Conservation (phyloP, 352 stramenopile genomes). For the Nothophytophthora sp. region DNA sequence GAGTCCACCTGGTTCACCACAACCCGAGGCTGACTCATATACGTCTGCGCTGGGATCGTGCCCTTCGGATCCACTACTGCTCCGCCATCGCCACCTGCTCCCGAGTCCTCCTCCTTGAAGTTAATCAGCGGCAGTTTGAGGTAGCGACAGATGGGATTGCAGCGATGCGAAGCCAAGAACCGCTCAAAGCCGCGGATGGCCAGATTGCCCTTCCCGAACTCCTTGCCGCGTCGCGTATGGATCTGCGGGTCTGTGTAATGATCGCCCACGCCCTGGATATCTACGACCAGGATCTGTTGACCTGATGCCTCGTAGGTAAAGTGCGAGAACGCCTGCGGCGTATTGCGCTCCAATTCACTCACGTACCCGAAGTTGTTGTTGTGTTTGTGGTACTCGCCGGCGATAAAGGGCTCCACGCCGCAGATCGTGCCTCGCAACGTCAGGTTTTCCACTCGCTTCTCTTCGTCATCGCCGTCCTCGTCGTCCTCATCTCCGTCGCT, state of each 20-base stretch:
- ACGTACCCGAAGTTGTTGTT: slow-evolving; percentile 88
- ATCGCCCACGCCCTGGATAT: slow-evolving; percentile 95
- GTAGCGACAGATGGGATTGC: slow-evolving; percentile 83
- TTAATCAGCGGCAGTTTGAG: slow-evolving; percentile 75
- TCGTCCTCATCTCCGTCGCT: slow-evolving; percentile 9
- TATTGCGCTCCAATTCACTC: slow-evolving; percentile 79
- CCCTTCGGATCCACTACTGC: slow-evolving; percentile 50
- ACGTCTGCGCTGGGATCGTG: slow-evolving; percentile 67
- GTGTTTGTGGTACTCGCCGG: slow-evolving; percentile 82
- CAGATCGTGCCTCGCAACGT: slow-evolving; percentile 73
- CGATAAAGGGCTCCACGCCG: slow-evolving; percentile 78
- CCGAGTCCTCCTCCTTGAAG: slow-evolving; percentile 43
- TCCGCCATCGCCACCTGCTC: slow-evolving; percentile 12
- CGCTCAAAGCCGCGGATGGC: slow-evolving; percentile 65
- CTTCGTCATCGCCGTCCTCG: slow-evolving; percentile 22
- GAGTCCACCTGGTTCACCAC: slow-evolving; percentile 60
- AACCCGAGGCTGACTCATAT: slow-evolving; percentile 66
- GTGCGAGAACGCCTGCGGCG: slow-evolving; percentile 89
- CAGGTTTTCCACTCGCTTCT: slow-evolving; percentile 37
- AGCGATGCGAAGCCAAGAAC: slow-evolving; percentile 77
- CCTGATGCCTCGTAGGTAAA: slow-evolving; percentile 92
- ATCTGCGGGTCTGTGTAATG: slow-evolving; percentile 97
- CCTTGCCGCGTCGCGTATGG: slow-evolving; percentile 74
- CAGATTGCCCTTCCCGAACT: slow-evolving; percentile 87
- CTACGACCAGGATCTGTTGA: slow-evolving; percentile 92